Evolutionary conservation across 2,329 filamentous ascomycete species (phyloP).

Genomic region (Fusarium nisikadoi): DNA sequence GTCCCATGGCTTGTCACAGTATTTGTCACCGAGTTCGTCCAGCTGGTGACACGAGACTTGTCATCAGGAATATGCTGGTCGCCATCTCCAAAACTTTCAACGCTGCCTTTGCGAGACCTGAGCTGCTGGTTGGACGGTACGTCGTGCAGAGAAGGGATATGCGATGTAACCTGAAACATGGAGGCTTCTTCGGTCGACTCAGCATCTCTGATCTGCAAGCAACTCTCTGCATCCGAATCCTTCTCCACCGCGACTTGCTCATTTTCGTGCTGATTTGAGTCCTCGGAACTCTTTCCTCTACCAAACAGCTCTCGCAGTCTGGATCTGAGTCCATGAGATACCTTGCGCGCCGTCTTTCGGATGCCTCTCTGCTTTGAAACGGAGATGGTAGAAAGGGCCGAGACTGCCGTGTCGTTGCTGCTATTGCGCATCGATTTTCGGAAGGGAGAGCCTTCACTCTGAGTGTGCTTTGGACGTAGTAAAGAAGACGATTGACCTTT

Average conservation of each 20-base stretch:
- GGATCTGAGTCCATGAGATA: conserved; percentile 69
- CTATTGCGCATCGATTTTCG: conserved; percentile 62
- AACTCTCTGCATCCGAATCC: conserved; percentile 45
- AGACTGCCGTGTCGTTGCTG: conserved; percentile 53
- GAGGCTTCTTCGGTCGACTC: conserved; percentile 54
- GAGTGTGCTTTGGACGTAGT: conserved; percentile 53
- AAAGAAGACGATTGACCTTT: conserved; percentile 57
- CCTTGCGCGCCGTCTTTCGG: conserved; percentile 66
- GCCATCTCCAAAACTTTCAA: conserved; percentile 60
- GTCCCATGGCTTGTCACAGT: conserved; percentile 59
- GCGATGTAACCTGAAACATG: conserved; percentile 60
- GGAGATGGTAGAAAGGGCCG: conserved; percentile 42
- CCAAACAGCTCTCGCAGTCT: conserved; percentile 63
- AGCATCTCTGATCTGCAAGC: conserved; percentile 49
- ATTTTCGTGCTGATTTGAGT: conserved; percentile 5
- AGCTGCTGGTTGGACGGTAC: conserved; percentile 59
- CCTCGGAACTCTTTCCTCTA: conserved; percentile 38
- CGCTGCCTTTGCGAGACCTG: conserved; percentile 64
- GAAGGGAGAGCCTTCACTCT: conserved; percentile 50
- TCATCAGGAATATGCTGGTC: conserved; percentile 57
- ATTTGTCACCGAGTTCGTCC: conserved; percentile 71
- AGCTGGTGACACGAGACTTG: conserved; percentile 76
- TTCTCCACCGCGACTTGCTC: conserved; percentile 17
- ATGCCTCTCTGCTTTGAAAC: conserved; percentile 49
- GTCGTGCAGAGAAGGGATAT: conserved; percentile 61